These are phyloP conservation scores for Acacia acuminata DNA, from an alignment of 306 rosid genomes.

Conservation along the genomic window DNA sequence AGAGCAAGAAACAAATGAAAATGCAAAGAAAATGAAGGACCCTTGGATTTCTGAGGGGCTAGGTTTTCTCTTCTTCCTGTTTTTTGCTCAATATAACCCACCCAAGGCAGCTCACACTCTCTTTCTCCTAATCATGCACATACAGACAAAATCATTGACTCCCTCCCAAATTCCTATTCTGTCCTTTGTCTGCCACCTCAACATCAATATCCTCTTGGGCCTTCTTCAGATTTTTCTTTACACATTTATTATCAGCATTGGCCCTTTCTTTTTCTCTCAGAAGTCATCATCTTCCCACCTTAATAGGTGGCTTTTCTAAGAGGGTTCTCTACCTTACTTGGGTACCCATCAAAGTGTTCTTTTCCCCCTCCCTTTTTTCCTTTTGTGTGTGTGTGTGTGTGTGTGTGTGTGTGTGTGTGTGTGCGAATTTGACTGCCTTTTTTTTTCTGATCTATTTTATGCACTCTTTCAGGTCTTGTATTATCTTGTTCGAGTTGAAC, in stretches of 20 bases:
- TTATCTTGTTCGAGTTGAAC: conserved; percentile 96
- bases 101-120: not conserved
- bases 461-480: conserved; percentile 76
- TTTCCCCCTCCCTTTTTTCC: no score
- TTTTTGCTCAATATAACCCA: not conserved
- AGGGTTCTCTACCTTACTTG: not conserved
- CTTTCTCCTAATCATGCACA: not conserved
- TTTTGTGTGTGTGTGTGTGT: no score
- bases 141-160: not conserved
- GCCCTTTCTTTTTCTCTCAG: not conserved
- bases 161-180: not conserved
- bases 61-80: not conserved
- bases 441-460: conserved; percentile 28
- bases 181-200: not conserved
- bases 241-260: not conserved
- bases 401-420: no score
- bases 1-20: not conserved
- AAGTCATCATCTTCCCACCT: not conserved
- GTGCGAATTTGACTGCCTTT: conserved; percentile 16
- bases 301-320: not conserved
- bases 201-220: not conserved
- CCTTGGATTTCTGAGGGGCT: not conserved
- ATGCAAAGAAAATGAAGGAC: not conserved
- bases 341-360: not conserved
- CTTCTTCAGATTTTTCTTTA: not conserved